Percentiles rank a stretch among this genome's conserved stretches.
Evolutionary conservation across 2,329 filamentous ascomycete species (phyloP).

Genomic region (Stachybotrys elegans): DNA sequence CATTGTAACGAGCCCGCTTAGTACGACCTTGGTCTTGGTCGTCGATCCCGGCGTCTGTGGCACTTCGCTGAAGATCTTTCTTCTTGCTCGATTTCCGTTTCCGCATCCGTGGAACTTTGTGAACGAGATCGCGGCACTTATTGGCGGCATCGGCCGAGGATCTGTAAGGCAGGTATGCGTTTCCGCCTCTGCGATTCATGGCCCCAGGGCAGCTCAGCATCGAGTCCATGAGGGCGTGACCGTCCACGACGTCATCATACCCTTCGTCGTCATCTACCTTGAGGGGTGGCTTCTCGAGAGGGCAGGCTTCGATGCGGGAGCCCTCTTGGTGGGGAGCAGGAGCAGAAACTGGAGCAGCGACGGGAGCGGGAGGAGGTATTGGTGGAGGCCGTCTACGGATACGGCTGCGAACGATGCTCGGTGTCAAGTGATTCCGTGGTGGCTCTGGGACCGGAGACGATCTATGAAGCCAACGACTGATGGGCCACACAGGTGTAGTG

Average conservation of each 20-base stretch:
- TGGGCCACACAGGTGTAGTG: too few species aligned
- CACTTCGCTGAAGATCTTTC: constrained; percentile 8
- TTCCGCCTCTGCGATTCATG: background rate
- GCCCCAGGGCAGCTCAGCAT: too few species aligned
- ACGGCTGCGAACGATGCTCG: too few species aligned
- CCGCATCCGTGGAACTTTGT: constrained; percentile 18
- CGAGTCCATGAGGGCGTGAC: background rate
- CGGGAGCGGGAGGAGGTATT: background rate
- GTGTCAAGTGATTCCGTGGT: too few species aligned
- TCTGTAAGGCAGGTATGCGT: constrained; percentile 11
- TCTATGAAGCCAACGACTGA: too few species aligned
- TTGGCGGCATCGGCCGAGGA: constrained; percentile 18
- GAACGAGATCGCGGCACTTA: constrained; percentile 16
- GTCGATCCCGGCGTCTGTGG: constrained; percentile 5
- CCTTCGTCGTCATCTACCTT: constrained; percentile 11
- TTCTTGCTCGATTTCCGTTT: constrained; percentile 19
- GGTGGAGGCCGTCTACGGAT: background rate
- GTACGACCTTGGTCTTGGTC: background rate
- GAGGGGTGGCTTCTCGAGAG: too few species aligned
- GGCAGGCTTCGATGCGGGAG: too few species aligned
- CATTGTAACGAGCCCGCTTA: background rate
- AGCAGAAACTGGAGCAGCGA: too few species aligned
- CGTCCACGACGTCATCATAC: constrained; percentile 6
- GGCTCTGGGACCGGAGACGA: too few species aligned
- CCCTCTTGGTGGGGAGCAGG: too few species aligned